Percentiles rank a stretch among this genome's conserved stretches.
Evolutionary conservation across 495 filamentous ascomycete species (phyloP).

Genomic region (Cetradonia linearis): DNA sequence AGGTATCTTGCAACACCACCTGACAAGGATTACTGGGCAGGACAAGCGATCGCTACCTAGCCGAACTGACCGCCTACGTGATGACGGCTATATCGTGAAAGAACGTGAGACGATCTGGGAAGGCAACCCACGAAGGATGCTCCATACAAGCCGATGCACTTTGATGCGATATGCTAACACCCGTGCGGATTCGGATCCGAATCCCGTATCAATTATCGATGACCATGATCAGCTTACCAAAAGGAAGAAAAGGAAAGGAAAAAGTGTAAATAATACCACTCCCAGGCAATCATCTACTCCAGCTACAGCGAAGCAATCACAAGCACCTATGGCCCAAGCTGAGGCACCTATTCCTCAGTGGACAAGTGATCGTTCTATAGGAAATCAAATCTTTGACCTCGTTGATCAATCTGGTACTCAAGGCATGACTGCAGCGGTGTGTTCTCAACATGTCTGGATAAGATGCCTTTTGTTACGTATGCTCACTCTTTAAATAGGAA

Average conservation of each 20-base stretch:
- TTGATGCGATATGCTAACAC: slow-evolving; percentile 49
- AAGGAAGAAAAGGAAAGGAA: not conserved
- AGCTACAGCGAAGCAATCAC: not conserved
- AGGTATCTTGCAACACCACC: slow-evolving; percentile 70
- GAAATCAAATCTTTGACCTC: slow-evolving; percentile 46
- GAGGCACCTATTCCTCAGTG: slow-evolving; percentile 40
- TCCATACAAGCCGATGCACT: slow-evolving; percentile 35
- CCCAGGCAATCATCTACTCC: not conserved
- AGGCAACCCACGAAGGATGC: slow-evolving; percentile 54
- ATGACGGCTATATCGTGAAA: slow-evolving; percentile 81
- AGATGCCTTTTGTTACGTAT: not conserved
- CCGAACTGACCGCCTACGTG: slow-evolving; percentile 62
- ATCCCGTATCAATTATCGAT: not conserved
- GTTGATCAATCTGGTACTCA: slow-evolving; percentile 40
- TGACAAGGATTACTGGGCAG: slow-evolving; percentile 67
- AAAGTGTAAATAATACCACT: not conserved
- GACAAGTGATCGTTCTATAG: slow-evolving; percentile 41
- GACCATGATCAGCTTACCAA: not conserved
- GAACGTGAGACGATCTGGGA: slow-evolving; percentile 52
- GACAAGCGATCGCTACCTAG: slow-evolving; percentile 82
- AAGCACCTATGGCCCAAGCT: not conserved
- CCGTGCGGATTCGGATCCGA: not conserved
- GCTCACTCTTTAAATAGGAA: slow-evolving; percentile 14
- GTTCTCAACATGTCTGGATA: slow-evolving; percentile 10
- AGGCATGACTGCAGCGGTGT: slow-evolving; percentile 45